phyloP scores from a whole-genome alignment of 106 monocot genomes.

The Alisma plantagoaquatica region DNA sequence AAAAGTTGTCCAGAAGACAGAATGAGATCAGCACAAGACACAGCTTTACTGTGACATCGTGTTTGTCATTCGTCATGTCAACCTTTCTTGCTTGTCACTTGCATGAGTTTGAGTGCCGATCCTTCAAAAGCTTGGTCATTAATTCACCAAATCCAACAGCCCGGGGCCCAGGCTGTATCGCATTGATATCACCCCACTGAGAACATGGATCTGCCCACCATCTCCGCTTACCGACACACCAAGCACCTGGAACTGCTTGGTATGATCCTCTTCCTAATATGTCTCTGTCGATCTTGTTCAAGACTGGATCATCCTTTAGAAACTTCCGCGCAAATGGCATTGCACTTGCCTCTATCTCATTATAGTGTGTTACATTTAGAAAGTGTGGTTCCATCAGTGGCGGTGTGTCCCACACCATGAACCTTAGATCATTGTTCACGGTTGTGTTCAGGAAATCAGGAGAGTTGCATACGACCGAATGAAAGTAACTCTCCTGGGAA shows the following conservation, averaged over 20 bases:
- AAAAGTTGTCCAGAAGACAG: too few species aligned
- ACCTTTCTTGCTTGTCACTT: slow-evolving; percentile 14
- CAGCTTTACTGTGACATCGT: too few species aligned
- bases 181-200: slow-evolving; percentile 18
- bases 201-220: slow-evolving; percentile 27
- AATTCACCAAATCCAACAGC: slow-evolving; percentile 15
- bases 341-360: slow-evolving; percentile 13
- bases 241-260: slow-evolving; percentile 31
- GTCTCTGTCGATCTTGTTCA: slow-evolving; percentile 29
- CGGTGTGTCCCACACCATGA: slow-evolving; percentile 35
- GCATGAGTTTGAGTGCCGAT: slow-evolving; percentile 22
- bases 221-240: slow-evolving; percentile 22
- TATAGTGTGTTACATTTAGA: slow-evolving; percentile 18
- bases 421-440: slow-evolving; percentile 43
- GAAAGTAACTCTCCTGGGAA: slow-evolving; percentile 44
- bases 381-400: slow-evolving; percentile 35
- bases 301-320: slow-evolving; percentile 18
- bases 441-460: slow-evolving; percentile 36
- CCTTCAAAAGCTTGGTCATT: slow-evolving; percentile 24
- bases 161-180: slow-evolving; percentile 17
- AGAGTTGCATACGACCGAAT: slow-evolving; percentile 46
- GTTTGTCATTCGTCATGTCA: too few species aligned
- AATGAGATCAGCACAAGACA: too few species aligned
- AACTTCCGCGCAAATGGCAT: slow-evolving; percentile 44
- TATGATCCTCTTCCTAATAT: slow-evolving; percentile 17